Evolutionary conservation across 345 rosid genomes (phyloP).

Genomic region (Eucalyptus pauciflora): DNA sequence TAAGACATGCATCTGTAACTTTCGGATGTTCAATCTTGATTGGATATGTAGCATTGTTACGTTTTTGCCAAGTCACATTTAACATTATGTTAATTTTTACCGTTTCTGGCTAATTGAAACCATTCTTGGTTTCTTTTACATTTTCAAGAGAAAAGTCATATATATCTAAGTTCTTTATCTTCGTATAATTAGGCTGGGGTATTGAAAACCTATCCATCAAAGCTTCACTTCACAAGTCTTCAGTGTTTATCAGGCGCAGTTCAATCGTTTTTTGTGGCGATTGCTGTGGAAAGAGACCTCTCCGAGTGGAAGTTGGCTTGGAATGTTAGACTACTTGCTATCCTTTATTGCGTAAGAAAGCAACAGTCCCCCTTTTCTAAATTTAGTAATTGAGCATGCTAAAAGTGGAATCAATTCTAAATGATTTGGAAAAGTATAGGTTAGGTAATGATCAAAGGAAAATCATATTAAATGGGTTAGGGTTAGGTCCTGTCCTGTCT

Average conservation of each 20-base stretch:
- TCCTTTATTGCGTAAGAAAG: slow-evolving; percentile 56
- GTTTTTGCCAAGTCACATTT: neutral
- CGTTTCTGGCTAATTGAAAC: neutral
- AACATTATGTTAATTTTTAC: neutral
- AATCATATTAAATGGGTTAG: neutral
- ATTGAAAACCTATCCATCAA: slow-evolving; percentile 60
- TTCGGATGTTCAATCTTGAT: neutral
- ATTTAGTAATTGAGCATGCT: neutral
- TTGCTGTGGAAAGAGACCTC: slow-evolving; percentile 58
- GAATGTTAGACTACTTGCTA: slow-evolving; percentile 54
- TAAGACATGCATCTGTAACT: neutral
- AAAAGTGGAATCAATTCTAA: neutral
- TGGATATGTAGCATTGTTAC: neutral
- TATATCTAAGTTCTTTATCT: neutral
- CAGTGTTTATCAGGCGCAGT: slow-evolving; percentile 57
- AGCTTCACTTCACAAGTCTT: slow-evolving; percentile 61
- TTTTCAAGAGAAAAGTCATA: neutral
- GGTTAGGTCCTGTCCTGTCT: neutral
- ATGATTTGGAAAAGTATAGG: neutral
- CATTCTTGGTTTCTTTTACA: neutral
- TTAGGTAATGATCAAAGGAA: neutral
- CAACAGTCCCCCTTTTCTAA: neutral
- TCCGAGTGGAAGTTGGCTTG: slow-evolving; percentile 64
- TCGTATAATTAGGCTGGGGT: slow-evolving; percentile 26
- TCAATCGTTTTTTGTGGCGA: slow-evolving; percentile 61